Evolutionary conservation across 1,284 basidiomycete genomes (phyloP).

Genomic region (Apiotrichum laibachii): DNA sequence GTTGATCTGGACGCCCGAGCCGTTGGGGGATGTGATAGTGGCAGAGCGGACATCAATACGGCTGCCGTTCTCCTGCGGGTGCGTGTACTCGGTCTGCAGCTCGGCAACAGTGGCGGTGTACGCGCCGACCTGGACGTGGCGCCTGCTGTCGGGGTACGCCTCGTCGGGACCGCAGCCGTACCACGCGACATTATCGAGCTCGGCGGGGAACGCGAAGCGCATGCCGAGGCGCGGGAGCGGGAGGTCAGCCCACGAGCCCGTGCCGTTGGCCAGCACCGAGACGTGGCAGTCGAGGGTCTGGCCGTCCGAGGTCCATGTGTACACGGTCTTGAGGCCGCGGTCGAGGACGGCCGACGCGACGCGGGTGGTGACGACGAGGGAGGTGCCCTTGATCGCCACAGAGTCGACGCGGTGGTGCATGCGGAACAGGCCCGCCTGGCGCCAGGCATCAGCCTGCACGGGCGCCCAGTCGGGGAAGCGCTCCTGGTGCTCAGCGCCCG

Average conservation of each 20-base stretch:
- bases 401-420: slow-evolving; percentile 2
- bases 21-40: slow-evolving; percentile 5
- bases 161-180: slow-evolving; percentile 24
- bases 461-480: background rate
- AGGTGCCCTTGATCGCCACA: background rate
- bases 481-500: background rate
- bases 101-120: slow-evolving; percentile 12
- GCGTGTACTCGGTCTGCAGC: slow-evolving; percentile 19
- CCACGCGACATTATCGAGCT: slow-evolving; percentile 14
- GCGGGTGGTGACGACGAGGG: background rate
- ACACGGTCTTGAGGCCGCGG: slow-evolving; percentile 14
- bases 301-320: slow-evolving; percentile 11
- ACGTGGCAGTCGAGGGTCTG: slow-evolving; percentile 8
- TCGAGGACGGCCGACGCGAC: slow-evolving; percentile 11
- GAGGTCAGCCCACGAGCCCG: slow-evolving; percentile 18
- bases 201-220: slow-evolving; percentile 12
- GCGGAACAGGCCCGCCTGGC: background rate
- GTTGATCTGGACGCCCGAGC: background rate
- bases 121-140: slow-evolving; percentile 8
- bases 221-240: slow-evolving; percentile 24
- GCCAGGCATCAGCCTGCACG: background rate
- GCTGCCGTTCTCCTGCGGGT: slow-evolving; percentile 22
- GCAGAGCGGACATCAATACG: slow-evolving; percentile 16
- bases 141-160: slow-evolving; percentile 19
- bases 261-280: slow-evolving; percentile 9